Evolutionary conservation across 805 yeast genomes (phyloP).

Genomic region (Lachancea thermotolerans): DNA sequence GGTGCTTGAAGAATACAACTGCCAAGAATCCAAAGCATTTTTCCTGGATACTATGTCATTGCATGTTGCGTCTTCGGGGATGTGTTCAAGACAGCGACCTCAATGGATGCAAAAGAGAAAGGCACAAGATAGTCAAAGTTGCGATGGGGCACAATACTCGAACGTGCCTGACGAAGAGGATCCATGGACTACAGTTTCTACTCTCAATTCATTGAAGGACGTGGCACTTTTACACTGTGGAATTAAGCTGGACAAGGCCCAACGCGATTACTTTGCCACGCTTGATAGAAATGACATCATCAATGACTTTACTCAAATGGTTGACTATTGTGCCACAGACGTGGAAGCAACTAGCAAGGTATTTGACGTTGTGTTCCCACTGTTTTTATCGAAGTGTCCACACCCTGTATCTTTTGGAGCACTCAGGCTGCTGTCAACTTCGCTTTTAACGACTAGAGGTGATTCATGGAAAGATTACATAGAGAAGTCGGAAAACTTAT

Average conservation of each 20-base stretch:
- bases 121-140: conserved; percentile 15
- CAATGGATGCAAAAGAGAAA: conserved; percentile 59
- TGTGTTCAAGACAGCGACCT: conserved; percentile 87
- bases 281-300: conserved; percentile 47
- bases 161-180: conserved; percentile 75
- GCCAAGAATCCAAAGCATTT: conserved; percentile 62
- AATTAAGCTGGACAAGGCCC: conserved; percentile 55
- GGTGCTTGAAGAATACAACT: conserved; percentile 71
- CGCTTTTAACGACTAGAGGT: conserved; percentile 69
- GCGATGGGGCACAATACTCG: conserved; percentile 32
- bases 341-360: conserved; percentile 70
- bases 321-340: conserved; percentile 81
- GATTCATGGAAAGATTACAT: conserved; percentile 67
- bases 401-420: conserved; percentile 96
- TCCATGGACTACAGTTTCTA: conserved; percentile 80
- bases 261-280: conserved; percentile 57
- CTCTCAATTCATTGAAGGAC: conserved; percentile 71
- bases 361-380: conserved; percentile 61
- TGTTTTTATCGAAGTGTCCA: conserved; percentile 62
- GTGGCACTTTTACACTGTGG: conserved; percentile 77
- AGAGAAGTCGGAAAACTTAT: conserved; percentile 58
- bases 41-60: conserved; percentile 88
- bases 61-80: conserved; percentile 84
- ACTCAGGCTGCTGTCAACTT: conserved; percentile 60
- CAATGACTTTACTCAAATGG: conserved; percentile 51